Conservation (phyloP, 2,329 filamentous ascomycete genomes). For the Plenodomus lindquistii region DNA sequence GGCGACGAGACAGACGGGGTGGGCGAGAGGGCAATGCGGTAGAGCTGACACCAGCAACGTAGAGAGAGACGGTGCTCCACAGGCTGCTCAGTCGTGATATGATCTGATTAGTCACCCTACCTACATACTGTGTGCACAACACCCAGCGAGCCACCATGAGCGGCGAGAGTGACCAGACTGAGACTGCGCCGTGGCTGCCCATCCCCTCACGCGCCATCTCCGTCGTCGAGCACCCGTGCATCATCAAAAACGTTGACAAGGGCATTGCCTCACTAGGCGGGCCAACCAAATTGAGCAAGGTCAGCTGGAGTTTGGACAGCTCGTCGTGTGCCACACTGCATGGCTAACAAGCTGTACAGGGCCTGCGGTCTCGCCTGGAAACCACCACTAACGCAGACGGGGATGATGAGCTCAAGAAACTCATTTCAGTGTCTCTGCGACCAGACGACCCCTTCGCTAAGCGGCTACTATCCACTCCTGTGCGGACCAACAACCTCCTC, state of each 20-base stretch:
- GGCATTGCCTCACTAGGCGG: conserved; percentile 66
- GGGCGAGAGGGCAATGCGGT: background rate
- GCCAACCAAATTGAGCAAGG: conserved; percentile 57
- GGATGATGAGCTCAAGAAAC: conserved; percentile 50
- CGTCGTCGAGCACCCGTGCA: conserved; percentile 68
- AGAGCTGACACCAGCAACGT: background rate
- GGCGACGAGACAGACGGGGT: background rate
- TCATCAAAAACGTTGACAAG: conserved; percentile 66
- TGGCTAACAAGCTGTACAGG: conserved; percentile 23
- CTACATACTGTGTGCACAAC: background rate
- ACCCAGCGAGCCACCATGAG: conserved; percentile 2
- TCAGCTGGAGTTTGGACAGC: conserved; percentile 30
- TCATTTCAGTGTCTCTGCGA: conserved; percentile 72
- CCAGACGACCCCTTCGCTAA: conserved; percentile 79
- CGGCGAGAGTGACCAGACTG: conserved; percentile 11
- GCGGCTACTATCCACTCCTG: conserved; percentile 75
- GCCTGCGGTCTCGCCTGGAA: conserved; percentile 33
- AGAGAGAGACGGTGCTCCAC: background rate
- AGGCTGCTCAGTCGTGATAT: background rate
- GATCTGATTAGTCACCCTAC: conserved; percentile 3
- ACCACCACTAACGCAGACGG: conserved; percentile 21
- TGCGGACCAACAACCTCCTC: conserved; percentile 78
- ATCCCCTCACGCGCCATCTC: conserved; percentile 60
- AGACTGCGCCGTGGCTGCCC: conserved; percentile 50
- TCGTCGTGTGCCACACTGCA: background rate